phyloP scores from a whole-genome alignment of 768 basidiomycete species.

The Hygrocybe coccinea region DNA sequence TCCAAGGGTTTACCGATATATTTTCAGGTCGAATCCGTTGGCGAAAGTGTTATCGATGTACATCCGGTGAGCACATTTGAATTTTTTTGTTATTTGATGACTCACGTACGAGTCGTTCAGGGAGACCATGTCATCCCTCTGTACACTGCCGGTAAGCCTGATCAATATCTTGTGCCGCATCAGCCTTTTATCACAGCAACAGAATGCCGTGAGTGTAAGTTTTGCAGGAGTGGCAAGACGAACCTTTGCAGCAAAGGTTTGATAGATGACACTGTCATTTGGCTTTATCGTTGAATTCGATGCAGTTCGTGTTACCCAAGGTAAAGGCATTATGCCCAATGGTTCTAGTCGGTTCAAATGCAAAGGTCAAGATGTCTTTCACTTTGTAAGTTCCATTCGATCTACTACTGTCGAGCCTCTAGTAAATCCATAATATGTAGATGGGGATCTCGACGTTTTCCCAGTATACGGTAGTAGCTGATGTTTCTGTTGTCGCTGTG shows the following conservation, averaged over 20 bases:
- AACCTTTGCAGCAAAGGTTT: conserved; percentile 94
- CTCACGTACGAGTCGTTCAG: conserved; percentile 1
- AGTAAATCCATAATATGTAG: conserved; percentile 35
- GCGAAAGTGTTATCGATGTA: conserved; percentile 82
- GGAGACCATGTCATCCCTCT: conserved; percentile 98
- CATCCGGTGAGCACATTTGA: conserved; percentile 28
- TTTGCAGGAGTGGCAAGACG: conserved; percentile 97
- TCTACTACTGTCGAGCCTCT: not conserved
- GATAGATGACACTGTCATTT: not conserved
- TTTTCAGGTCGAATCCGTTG: conserved; percentile 88
- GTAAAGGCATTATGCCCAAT: conserved; percentile 93
- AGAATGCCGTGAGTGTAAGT: conserved; percentile 97
- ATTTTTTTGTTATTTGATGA: not conserved
- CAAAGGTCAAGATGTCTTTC: conserved; percentile 80
- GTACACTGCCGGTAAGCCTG: conserved; percentile 77
- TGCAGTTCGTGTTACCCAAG: conserved; percentile 86
- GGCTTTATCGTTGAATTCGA: conserved; percentile 3
- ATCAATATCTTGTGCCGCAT: not conserved
- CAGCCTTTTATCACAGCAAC: not conserved
- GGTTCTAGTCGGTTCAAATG: conserved; percentile 81
- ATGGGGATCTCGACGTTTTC: conserved; percentile 99
- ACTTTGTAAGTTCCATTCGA: conserved; percentile 64
- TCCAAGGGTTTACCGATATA: not conserved
- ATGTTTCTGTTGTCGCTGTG: conserved; percentile 93
- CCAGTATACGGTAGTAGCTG: conserved; percentile 98